Percentiles rank a stretch among this genome's conserved stretches.
Evolutionary conservation across 1,139 yeast genomes (phyloP).

Genomic region (Eremothecium sinecaudum): DNA sequence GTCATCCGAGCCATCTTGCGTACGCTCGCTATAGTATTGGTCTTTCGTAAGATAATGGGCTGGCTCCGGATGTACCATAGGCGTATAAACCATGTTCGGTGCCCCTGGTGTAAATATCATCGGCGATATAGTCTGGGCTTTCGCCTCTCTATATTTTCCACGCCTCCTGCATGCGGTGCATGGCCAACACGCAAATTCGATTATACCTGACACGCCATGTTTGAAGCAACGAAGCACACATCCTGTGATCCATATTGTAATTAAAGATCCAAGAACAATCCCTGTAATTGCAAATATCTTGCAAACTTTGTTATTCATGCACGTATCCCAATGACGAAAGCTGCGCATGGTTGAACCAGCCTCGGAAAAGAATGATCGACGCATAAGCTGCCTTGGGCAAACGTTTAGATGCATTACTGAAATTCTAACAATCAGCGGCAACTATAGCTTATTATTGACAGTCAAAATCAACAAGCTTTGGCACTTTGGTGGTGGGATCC

Average conservation of each 20-base stretch:
- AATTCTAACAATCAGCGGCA: too few species aligned
- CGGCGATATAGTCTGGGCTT: constrained; percentile 12
- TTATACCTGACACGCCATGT: constrained; percentile 34
- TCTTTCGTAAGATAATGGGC: constrained; percentile 11
- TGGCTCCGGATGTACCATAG: constrained; percentile 24
- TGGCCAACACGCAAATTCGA: constrained; percentile 37
- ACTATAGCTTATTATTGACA: too few species aligned
- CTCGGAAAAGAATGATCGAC: constrained; percentile 14
- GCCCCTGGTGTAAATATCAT: constrained; percentile 13
- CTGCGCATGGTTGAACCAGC: constrained; percentile 40
- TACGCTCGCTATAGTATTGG: constrained; percentile 3
- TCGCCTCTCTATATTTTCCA: not conserved
- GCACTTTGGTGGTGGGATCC: too few species aligned
- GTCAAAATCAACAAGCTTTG: too few species aligned
- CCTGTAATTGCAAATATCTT: constrained; percentile 72
- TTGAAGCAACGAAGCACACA: constrained; percentile 35
- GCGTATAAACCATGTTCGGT: constrained; percentile 27
- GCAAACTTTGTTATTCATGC: constrained; percentile 70
- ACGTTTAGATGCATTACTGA: not conserved
- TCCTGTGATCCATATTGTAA: constrained; percentile 35
- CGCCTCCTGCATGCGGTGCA: constrained; percentile 23
- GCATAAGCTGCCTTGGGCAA: not conserved
- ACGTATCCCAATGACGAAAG: constrained; percentile 62
- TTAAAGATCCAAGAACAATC: constrained; percentile 44
- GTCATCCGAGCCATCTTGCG: not conserved